These are phyloP conservation scores for Colletotrichum cordylinicola DNA, from an alignment of 2,329 filamentous ascomycete genomes.

Conservation along the genomic window DNA sequence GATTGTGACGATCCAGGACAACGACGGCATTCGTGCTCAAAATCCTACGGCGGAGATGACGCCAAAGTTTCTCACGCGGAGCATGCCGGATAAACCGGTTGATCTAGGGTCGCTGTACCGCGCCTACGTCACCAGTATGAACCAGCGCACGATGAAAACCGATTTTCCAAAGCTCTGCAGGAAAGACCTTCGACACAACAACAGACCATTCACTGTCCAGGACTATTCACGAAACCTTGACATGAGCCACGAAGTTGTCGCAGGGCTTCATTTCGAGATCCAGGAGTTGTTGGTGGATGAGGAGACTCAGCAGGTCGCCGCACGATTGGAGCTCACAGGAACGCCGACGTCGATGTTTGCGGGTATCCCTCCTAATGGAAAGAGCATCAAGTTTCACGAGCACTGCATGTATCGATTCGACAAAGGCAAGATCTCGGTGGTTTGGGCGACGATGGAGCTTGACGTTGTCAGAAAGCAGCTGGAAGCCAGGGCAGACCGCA, in stretches of 20 bases:
- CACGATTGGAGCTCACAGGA: conserved; percentile 34
- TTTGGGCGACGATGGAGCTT: conserved; percentile 39
- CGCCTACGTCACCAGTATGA: conserved; percentile 37
- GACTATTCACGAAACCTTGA: conserved; percentile 35
- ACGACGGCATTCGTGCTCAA: conserved; percentile 13
- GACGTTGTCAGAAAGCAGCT: conserved; percentile 27
- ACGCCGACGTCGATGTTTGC: conserved; percentile 30
- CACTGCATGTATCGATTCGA: conserved; percentile 39
- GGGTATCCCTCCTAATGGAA: conserved; percentile 33
- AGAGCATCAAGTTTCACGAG: conserved; percentile 34
- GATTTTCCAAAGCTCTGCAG: conserved; percentile 33
- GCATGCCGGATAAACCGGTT: neutral
- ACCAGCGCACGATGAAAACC: conserved; percentile 28
- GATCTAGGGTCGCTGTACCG: conserved; percentile 25
- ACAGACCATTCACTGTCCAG: conserved; percentile 23
- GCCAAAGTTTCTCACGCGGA: conserved; percentile 5
- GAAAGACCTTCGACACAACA: conserved; percentile 33
- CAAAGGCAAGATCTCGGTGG: conserved; percentile 34
- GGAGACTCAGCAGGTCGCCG: conserved; percentile 34
- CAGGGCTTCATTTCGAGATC: conserved; percentile 31
- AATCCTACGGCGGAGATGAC: neutral
- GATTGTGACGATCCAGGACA: conserved; percentile 17
- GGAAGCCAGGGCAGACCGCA: neutral
- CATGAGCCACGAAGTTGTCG: conserved; percentile 30
- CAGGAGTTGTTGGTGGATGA: conserved; percentile 35